Evolutionary conservation across 345 rosid species (phyloP).

Genomic region (Noccaea caerulescens): DNA sequence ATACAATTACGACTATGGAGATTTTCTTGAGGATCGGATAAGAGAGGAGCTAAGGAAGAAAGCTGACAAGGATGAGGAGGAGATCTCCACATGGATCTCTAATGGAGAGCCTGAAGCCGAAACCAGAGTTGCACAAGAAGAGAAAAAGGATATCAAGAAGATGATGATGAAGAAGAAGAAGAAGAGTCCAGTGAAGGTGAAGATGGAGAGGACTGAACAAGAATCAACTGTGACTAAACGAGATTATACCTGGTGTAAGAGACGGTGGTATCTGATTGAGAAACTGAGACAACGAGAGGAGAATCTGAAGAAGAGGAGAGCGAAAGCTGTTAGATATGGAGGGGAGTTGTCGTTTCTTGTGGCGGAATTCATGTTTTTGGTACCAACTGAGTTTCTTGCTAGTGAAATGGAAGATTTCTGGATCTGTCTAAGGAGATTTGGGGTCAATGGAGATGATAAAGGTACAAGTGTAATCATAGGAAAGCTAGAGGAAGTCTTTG

Average conservation of each 20-base stretch:
- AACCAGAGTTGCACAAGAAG: background rate
- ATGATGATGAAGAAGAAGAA: background rate
- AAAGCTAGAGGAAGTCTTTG: conserved; percentile 28
- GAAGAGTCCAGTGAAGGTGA: conserved; percentile 16
- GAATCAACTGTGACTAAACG: conserved; percentile 10
- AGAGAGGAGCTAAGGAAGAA: conserved; percentile 10
- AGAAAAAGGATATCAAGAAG: background rate
- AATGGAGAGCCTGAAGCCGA: conserved; percentile 15
- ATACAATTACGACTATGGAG: conserved; percentile 1
- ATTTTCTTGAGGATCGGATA: conserved; percentile 3
- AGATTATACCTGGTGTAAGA: background rate
- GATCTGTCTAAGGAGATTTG: conserved; percentile 17
- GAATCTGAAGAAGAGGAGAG: conserved; percentile 4
- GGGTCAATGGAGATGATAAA: background rate
- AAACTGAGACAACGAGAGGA: conserved; percentile 18
- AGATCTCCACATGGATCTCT: conserved; percentile 13
- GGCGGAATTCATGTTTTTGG: conserved; percentile 27
- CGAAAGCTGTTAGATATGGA: conserved; percentile 21
- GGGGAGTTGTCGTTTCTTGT: conserved; percentile 27
- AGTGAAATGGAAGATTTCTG: background rate
- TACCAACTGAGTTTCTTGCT: conserved; percentile 21
- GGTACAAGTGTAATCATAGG: conserved; percentile 24
- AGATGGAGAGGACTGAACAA: background rate
- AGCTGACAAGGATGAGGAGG: background rate
- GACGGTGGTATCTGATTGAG: conserved; percentile 9